Evolutionary conservation across 805 yeast genomes (phyloP), one percentile per base, ranked within the genome.

Genomic region (Pichia exigua): DNA sequence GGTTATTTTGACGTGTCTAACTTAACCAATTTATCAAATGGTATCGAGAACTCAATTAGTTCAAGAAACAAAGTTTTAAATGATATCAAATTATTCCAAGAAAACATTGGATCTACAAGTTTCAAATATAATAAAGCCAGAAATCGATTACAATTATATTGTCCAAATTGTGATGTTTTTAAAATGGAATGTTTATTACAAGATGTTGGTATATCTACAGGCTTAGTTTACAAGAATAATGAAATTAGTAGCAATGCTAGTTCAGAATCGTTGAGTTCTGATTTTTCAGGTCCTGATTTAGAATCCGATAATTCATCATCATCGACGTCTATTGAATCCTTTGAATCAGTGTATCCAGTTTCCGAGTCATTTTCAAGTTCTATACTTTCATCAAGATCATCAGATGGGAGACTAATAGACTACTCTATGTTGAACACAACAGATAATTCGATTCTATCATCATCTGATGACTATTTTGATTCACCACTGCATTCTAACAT

Each of bases 141-240:
- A 10, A 65, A 49, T 61, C 68, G 30, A 13, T 57, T 65, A 46
- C 63, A 66, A 55, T 48, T 69, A 83, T 57, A 78, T 83, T 87
- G 88, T 68, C 89, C 92, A 35, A 86, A 85, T 62, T 75, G 85
- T 53, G 88, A 85, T 54, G 66, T 74, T 8, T 69, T 64, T 7
- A 80, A 80, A 57, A 77, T 86, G 58, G 84, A 82, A 58, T 54
- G 56, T 21, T 65, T 86, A 53, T 66, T 85, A 53, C 62, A 72
- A 41, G 94, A 85, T 44, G 72, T 78, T 54, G 85, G 79, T 24
- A 78, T 86, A 8, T 63, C 76, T 2, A 72, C 76, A 10, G 61
- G 57, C 8, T 21, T 57, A 4, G 60, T 58, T n/a, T 41, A 35
- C 17, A 38, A 46, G 32, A 38, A 42, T 32, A 39, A 24, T 15